A percentile compares a stretch with the other conserved stretches of the same genome.
phyloP scores from a whole-genome alignment of 345 rosid species.

The Reutealis trisperma region DNA sequence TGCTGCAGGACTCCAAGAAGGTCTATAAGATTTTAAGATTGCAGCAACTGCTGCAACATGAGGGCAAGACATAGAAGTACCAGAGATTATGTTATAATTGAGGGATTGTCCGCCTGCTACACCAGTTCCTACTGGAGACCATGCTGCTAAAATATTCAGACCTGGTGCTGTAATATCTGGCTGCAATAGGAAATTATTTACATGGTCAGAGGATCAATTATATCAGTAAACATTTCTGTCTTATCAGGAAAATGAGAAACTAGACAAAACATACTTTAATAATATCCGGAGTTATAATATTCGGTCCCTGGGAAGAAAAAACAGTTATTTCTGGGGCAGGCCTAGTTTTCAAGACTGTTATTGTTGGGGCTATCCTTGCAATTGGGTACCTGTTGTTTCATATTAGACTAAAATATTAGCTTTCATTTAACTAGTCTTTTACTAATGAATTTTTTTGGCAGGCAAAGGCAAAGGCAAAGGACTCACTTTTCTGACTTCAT shows the following conservation, averaged over 20 bases:
- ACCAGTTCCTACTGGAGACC: slow-evolving; percentile 45
- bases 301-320: background rate
- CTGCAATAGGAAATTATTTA: slow-evolving; percentile 29
- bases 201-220: background rate
- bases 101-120: slow-evolving; percentile 25
- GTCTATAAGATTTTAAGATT: slow-evolving; percentile 42
- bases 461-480: background rate
- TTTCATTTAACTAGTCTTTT: background rate
- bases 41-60: slow-evolving; percentile 50
- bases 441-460: background rate
- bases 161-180: slow-evolving; percentile 56
- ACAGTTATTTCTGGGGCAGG: background rate
- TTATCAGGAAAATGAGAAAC: too few relatives aligned
- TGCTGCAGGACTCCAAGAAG: slow-evolving; percentile 58
- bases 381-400: background rate
- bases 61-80: slow-evolving; percentile 59
- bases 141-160: slow-evolving; percentile 48
- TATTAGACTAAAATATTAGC: background rate
- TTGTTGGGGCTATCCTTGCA: background rate
- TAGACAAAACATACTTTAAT: background rate
- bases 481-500: slow-evolving; percentile 40
- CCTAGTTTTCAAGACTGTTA: background rate
- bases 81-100: slow-evolving; percentile 45
- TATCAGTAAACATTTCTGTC: background rate
- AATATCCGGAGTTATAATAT: background rate